Conservation (phyloP, 192 early-diverging fungal genomes). For the Polychytrium aggregatum region DNA sequence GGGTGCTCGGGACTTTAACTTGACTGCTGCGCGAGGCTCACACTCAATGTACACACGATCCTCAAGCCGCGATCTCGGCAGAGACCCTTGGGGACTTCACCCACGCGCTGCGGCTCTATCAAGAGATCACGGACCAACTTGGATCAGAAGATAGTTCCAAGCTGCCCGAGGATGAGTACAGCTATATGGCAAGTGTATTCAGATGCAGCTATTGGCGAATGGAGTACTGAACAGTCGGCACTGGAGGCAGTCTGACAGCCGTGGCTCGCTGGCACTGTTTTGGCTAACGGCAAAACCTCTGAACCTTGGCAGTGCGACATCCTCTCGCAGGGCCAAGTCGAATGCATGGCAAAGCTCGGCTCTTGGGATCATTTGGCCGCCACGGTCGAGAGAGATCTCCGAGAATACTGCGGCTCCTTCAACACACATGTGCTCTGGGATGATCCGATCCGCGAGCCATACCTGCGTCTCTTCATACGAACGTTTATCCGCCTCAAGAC, state of each 20-base stretch:
- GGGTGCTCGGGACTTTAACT: too few relatives aligned
- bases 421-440: conserved; percentile 43
- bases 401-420: too few relatives aligned
- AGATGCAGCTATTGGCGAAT: neutral
- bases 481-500: conserved; percentile 36
- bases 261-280: neutral
- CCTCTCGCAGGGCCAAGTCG: conserved; percentile 42
- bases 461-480: conserved; percentile 43
- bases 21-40: too few relatives aligned
- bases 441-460: conserved; percentile 28
- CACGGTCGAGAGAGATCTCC: conserved; percentile 40
- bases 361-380: conserved; percentile 49
- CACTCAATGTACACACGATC: too few relatives aligned
- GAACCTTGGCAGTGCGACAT: conserved; percentile 14
- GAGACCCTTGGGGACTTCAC: conserved; percentile 50
- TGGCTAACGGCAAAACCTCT: conserved; percentile 1
- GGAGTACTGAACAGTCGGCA: neutral
- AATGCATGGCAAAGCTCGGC: conserved; percentile 50
- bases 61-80: conserved; percentile 49
- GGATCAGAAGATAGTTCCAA: neutral
- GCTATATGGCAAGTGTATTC: neutral
- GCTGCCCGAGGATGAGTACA: too few relatives aligned
- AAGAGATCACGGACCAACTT: conserved; percentile 4
- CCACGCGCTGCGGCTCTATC: conserved; percentile 20
- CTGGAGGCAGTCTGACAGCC: neutral